These are phyloP conservation scores for Phyllosticta paracitricarpa DNA, from an alignment of 2,329 filamentous ascomycete species.

Conservation along the genomic window DNA sequence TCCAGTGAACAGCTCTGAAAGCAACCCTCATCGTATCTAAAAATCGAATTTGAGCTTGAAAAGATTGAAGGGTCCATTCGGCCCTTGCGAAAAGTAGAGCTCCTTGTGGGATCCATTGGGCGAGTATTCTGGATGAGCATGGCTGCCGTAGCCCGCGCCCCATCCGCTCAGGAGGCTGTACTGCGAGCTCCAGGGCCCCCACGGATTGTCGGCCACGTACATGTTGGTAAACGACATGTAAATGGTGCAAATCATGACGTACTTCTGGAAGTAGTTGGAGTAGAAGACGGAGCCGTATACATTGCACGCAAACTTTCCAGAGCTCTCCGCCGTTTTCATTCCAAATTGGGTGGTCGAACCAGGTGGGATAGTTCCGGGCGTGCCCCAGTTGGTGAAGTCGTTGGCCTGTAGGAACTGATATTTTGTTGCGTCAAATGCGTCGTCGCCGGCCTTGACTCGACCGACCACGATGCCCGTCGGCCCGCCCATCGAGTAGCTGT, in stretches of 20 bases:
- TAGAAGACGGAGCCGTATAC: slow-evolving; percentile 8
- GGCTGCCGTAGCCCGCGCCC: neutral
- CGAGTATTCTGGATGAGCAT: slow-evolving; percentile 2
- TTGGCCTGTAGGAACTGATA: slow-evolving; percentile 2
- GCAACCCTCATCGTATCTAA: neutral
- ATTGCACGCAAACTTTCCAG: neutral
- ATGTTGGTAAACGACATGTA: slow-evolving; percentile 1
- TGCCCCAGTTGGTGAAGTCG: neutral
- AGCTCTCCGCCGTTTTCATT: neutral
- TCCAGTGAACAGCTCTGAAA: neutral
- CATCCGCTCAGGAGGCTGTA: neutral
- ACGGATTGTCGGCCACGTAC: slow-evolving; percentile 4
- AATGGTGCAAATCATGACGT: slow-evolving; percentile 7
- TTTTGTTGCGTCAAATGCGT: slow-evolving; percentile 3
- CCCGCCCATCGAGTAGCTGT: slow-evolving; percentile 5
- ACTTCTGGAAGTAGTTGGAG: slow-evolving; percentile 1
- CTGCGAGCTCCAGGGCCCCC: slow-evolving; percentile 4
- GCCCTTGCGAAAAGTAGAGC: slow-evolving; percentile 8
- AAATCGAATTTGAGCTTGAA: slow-evolving; percentile 8
- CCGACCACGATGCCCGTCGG: slow-evolving; percentile 6
- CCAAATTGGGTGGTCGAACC: neutral
- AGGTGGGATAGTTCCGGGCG: neutral
- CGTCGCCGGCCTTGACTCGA: slow-evolving; percentile 6
- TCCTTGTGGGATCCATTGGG: neutral
- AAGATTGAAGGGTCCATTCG: slow-evolving; percentile 7